phyloP scores from a whole-genome alignment of 495 filamentous ascomycete species.

The Umbilicaria muhlenbergii region DNA sequence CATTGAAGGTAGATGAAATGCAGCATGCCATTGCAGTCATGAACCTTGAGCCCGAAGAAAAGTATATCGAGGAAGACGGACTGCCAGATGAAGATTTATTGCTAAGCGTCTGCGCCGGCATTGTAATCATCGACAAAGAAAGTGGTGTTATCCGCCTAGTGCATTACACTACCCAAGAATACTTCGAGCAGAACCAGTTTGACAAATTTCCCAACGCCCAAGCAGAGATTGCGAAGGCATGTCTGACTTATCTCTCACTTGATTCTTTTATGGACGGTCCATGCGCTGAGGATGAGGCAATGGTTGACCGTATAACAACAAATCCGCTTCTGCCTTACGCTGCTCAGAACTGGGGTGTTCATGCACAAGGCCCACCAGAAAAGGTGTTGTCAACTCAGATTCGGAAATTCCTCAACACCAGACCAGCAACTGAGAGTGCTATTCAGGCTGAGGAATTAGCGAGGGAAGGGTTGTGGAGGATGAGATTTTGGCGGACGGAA shows the following conservation, averaged over 20 bases:
- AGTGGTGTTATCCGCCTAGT: conserved; percentile 16
- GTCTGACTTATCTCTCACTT: conserved; percentile 12
- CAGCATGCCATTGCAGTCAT: conserved; percentile 29
- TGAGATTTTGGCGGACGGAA: not conserved
- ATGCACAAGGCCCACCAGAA: conserved; percentile 13
- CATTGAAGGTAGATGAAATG: not conserved
- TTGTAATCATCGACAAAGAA: conserved; percentile 16
- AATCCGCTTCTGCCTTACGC: conserved; percentile 24
- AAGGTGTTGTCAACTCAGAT: too few species aligned
- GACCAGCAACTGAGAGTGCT: not conserved
- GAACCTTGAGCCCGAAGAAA: conserved; percentile 10
- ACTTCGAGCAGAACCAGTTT: conserved; percentile 8
- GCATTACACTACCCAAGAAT: conserved; percentile 18
- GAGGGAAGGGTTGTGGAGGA: too few species aligned
- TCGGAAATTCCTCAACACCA: too few species aligned
- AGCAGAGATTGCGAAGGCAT: conserved; percentile 6
- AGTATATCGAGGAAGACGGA: conserved; percentile 24
- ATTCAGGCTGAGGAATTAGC: too few species aligned
- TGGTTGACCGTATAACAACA: not conserved
- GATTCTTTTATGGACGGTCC: conserved; percentile 4
- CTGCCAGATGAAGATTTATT: conserved; percentile 17
- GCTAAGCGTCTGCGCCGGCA: conserved; percentile 20
- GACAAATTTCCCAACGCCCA: conserved; percentile 4
- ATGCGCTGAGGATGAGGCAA: not conserved
- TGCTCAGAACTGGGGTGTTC: conserved; percentile 24